These are phyloP conservation scores for Phytophthora podocarpi DNA, from an alignment of 352 stramenopile species.

Conservation along the genomic window DNA sequence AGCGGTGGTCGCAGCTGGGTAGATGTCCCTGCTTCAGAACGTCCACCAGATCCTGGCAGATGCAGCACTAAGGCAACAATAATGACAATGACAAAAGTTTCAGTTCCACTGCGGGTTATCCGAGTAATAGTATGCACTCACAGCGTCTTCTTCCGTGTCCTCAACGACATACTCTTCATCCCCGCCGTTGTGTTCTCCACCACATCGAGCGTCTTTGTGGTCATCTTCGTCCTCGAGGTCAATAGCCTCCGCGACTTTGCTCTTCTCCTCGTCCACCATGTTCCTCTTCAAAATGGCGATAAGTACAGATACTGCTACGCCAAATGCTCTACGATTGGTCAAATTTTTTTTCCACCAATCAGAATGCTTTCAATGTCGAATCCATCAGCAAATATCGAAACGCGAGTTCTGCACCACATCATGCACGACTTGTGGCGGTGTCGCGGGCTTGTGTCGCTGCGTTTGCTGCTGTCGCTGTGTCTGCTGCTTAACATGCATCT, in stretches of 20 bases:
- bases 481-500: neutral
- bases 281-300: too few relatives aligned
- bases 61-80: conserved; percentile 64
- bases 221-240: conserved; percentile 9
- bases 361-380: neutral
- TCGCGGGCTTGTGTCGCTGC: neutral
- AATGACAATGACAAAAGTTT: neutral
- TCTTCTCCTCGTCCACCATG: conserved; percentile 28
- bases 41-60: conserved; percentile 78
- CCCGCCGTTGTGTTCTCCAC: conserved; percentile 8
- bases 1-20: conserved; percentile 72
- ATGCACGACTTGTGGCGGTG: conserved; percentile 13
- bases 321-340: neutral
- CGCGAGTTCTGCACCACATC: neutral
- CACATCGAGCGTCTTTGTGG: too few relatives aligned
- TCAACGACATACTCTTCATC: conserved; percentile 40
- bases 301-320: too few relatives aligned
- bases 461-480: neutral
- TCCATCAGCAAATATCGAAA: neutral
- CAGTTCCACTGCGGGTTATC: too few relatives aligned
- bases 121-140: too few relatives aligned
- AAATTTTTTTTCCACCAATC: conserved; percentile 11
- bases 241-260: neutral
- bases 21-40: conserved; percentile 60
- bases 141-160: conserved; percentile 42